A percentile compares a stretch with the other conserved stretches of the same genome.
phyloP scores from a whole-genome alignment of 306 rosid genomes.

The Potentilla sterilis region DNA sequence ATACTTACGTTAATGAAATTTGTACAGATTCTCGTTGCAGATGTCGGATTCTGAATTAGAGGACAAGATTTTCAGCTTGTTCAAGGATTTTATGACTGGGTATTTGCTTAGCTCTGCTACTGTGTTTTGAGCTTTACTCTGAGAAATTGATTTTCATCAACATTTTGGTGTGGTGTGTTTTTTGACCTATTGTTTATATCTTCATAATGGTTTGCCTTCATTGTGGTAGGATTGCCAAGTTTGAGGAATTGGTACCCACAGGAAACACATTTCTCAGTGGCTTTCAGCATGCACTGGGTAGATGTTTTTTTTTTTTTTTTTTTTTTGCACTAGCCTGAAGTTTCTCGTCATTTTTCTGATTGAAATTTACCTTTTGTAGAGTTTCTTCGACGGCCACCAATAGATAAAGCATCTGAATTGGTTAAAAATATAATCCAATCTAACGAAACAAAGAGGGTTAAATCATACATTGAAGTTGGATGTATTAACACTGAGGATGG shows the following conservation, averaged over 20 bases:
- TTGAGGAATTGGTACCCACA: slow-evolving; percentile 53
- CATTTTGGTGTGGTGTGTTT: background rate
- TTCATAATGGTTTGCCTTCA: slow-evolving; percentile 21
- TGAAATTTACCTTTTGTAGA: slow-evolving; percentile 34
- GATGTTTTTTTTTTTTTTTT: slow-evolving; percentile 18
- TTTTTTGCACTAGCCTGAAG: background rate
- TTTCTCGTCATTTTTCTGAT: slow-evolving; percentile 2
- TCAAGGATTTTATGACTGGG: slow-evolving; percentile 69
- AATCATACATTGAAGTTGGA: slow-evolving; percentile 60
- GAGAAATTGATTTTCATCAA: background rate
- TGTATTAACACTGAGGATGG: slow-evolving; percentile 51
- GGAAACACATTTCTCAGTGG: slow-evolving; percentile 47
- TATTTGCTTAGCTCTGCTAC: slow-evolving; percentile 15
- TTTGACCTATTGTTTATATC: background rate
- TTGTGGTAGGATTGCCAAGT: slow-evolving; percentile 51
- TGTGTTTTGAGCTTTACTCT: background rate
- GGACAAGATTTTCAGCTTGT: slow-evolving; percentile 36
- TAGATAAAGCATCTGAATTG: slow-evolving; percentile 52
- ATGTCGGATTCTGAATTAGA: slow-evolving; percentile 28
- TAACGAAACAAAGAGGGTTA: slow-evolving; percentile 53
- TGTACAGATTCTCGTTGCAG: background rate
- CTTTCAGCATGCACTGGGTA: slow-evolving; percentile 77
- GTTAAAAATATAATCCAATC: slow-evolving; percentile 46
- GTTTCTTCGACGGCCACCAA: slow-evolving; percentile 56
- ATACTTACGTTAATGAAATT: background rate